Conservation (phyloP, 192 early-diverging fungal species). For the Mortierella alpina region DNA sequence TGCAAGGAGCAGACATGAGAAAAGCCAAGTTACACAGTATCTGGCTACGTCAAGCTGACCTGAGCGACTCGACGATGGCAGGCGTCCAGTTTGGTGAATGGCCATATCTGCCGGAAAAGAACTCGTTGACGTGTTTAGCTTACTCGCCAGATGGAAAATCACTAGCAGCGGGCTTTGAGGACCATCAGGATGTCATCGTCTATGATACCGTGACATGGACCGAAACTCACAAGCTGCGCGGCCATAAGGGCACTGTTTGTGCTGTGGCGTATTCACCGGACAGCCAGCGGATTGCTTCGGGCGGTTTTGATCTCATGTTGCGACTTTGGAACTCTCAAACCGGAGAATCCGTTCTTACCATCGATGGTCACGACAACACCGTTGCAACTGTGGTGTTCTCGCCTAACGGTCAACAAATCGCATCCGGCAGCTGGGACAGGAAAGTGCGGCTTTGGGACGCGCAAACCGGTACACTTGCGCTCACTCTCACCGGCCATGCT, state of each 20-base stretch:
- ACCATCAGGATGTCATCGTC: not conserved
- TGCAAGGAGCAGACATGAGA: not conserved
- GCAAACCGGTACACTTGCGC: not conserved
- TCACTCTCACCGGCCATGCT: not conserved
- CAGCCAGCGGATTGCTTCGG: not conserved
- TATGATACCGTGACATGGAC: not conserved
- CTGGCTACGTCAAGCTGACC: not conserved
- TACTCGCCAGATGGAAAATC: too few species aligned
- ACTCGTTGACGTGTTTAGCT: not conserved
- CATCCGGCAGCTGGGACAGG: not conserved
- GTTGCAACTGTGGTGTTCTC: not conserved
- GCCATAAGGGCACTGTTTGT: not conserved
- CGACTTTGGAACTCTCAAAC: slow-evolving; percentile 2
- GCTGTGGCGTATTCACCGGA: not conserved
- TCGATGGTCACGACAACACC: not conserved
- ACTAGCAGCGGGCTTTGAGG: not conserved
- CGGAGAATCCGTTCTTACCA: not conserved
- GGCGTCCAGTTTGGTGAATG: not conserved
- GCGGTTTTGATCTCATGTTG: not conserved
- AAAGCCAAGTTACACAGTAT: not conserved
- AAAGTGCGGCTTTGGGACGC: not conserved
- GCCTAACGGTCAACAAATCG: not conserved
- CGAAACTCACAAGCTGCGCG: not conserved
- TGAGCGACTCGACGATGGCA: not conserved
- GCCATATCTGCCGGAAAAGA: not conserved